Base-by-base conservation (phyloP, 2,329 filamentous ascomycete genomes). In the Thermoascus crustaceus region DNA sequence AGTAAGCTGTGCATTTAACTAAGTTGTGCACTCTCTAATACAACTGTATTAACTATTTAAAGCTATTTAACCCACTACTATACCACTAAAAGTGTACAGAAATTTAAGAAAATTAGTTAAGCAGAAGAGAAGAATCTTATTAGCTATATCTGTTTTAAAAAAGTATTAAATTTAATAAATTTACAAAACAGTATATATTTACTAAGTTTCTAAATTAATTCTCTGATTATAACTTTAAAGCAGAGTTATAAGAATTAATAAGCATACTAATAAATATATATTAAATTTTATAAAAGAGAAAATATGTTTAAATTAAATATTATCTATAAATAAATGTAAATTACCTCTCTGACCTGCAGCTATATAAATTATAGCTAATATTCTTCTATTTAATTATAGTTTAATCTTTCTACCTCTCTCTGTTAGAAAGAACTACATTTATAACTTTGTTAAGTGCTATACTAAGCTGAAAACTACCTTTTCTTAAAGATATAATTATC, bases 271-370 rank as follows among this genome's bases (percentile, higher is more conserved):
- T n/a, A 18, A 25, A 10, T 8, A 34, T 34, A 34, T 18, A 32
- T 32, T 32, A 17, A 20, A 14, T 11, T 5, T 16, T 23, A 22
- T 7, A 23, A n/a, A 34, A 14, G 19, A 34, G 24, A 18, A 26
- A 20, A 25, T n/a, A 18, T 18, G 25, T 34, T 9, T 34, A 9
- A 34, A 34, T 13, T 34, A 8, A 11, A n/a, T 34, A 3, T 16
- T 34, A 20, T 5, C 25, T 19, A 11, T 34, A 33, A n/a, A 7
- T 33, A 3, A 16, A 24, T 17, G n/a, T 33, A 11, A 13, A 33
- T 33, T 33, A 33, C 19, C 31, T 5, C 31, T 11, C 21, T 17
- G 16, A 23, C 16, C 18, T 24, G 20, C n/a, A 23, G 7, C 27
- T 27, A 9, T 35, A 27, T 5, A 11, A n/a, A n/a, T n/a, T n/a